Evolutionary conservation across 2,329 filamentous ascomycete genomes (phyloP).

Genomic region (Ophiostoma novo-ulmi): DNA sequence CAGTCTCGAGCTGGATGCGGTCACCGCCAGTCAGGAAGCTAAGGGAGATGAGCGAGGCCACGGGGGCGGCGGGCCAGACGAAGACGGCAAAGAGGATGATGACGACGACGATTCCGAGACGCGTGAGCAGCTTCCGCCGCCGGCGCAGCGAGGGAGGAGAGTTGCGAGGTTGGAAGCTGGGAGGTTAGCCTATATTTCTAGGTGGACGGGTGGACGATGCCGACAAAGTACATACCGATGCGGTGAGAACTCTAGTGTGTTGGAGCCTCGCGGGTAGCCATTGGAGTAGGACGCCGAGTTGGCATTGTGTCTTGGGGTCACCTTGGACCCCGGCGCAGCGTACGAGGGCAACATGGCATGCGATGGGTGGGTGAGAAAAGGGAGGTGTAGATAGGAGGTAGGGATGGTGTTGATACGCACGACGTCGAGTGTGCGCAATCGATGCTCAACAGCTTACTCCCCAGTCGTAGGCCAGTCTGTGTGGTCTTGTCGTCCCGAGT

Average conservation of each 20-base stretch:
- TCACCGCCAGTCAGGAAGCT: conserved; percentile 63
- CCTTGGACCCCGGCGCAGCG: conserved; percentile 53
- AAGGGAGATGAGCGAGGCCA: conserved; percentile 60
- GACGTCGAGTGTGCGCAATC: conserved; percentile 6
- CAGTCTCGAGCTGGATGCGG: conserved; percentile 80
- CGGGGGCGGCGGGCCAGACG: conserved; percentile 63
- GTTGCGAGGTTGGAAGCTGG: conserved; percentile 78
- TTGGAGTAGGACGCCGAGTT: conserved; percentile 65
- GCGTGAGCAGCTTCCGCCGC: conserved; percentile 65
- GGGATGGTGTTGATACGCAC: conserved; percentile 5
- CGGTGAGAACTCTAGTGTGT: conserved; percentile 80
- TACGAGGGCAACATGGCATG: conserved; percentile 56
- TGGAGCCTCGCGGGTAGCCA: conserved; percentile 66
- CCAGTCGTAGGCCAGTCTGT: conserved; percentile 3
- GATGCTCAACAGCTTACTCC: conserved; percentile 8
- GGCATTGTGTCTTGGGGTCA: conserved; percentile 79
- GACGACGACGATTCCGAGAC: conserved; percentile 56
- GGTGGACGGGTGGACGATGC: background rate
- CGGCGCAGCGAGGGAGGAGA: conserved; percentile 66
- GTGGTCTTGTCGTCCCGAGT: background rate
- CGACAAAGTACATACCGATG: conserved; percentile 62
- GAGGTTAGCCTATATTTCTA: conserved; percentile 1
- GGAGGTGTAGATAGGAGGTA: background rate
- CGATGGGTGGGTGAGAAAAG: conserved; percentile 2
- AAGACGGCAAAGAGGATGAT: conserved; percentile 67